phyloP scores from a whole-genome alignment of 2,329 filamentous ascomycete genomes.

The Aspergillus brasiliensis region DNA sequence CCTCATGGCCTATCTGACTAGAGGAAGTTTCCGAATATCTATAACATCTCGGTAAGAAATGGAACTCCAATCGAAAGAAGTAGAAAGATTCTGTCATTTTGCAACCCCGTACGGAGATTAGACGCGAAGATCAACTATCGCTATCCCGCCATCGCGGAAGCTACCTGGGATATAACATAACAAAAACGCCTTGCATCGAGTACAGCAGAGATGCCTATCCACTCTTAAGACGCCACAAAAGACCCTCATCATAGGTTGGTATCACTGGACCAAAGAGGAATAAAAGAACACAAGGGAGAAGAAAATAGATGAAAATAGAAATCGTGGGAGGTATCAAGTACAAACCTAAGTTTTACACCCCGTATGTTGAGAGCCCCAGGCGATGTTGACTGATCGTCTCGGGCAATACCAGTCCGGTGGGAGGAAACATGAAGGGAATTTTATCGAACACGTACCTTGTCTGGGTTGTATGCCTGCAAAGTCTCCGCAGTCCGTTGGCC shows the following conservation, averaged over 20 bases:
- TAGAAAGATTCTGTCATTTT: neutral
- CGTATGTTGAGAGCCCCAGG: slow-evolving; percentile 1
- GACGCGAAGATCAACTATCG: neutral
- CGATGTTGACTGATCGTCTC: slow-evolving; percentile 6
- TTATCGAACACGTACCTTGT: slow-evolving; percentile 22
- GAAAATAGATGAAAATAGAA: neutral
- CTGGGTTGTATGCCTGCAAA: neutral
- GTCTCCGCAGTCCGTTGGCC: neutral
- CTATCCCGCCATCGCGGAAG: slow-evolving; percentile 1
- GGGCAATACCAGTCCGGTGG: slow-evolving; percentile 2
- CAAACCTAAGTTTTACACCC: slow-evolving; percentile 23
- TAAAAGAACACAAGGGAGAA: neutral
- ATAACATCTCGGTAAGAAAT: no score
- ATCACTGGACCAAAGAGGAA: slow-evolving; percentile 14
- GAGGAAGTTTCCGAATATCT: no score
- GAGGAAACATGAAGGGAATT: neutral
- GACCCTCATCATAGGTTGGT: slow-evolving; percentile 14
- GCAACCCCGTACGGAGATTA: neutral
- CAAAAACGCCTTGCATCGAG: slow-evolving; percentile 5
- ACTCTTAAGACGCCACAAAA: neutral
- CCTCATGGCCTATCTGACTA: no score
- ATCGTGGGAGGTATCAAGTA: slow-evolving; percentile 14
- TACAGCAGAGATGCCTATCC: slow-evolving; percentile 1
- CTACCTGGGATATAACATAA: slow-evolving; percentile 3
- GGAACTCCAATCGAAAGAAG: no score